Percentiles rank a stretch among this genome's conserved stretches.
These are phyloP conservation scores for Ceratobasidium sp. DNA, from an alignment of 1,284 basidiomycete species.

Conservation along the genomic window DNA sequence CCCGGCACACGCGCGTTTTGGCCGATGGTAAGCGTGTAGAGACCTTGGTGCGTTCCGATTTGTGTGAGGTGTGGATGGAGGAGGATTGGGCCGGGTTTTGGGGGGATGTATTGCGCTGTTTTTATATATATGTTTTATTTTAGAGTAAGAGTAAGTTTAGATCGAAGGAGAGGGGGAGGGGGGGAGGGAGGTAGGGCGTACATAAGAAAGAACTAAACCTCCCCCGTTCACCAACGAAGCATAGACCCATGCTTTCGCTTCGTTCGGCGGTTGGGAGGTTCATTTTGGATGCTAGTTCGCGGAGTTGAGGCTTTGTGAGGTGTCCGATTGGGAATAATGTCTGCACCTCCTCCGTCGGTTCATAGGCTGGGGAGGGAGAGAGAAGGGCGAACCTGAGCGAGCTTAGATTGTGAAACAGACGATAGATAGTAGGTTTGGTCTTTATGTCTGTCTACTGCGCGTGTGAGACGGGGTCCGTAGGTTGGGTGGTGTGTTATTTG, in stretches of 20 bases:
- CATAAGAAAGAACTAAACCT: constrained; percentile 81
- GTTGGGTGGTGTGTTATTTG: constrained; percentile 59
- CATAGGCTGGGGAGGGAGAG: neutral
- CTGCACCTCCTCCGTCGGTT: constrained; percentile 52
- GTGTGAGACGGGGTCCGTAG: constrained; percentile 69
- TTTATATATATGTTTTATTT: neutral
- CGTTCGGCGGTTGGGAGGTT: constrained; percentile 80
- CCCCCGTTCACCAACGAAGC: constrained; percentile 88
- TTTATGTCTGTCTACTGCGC: constrained; percentile 74
- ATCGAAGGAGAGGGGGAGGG: neutral
- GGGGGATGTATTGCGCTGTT: constrained; percentile 79
- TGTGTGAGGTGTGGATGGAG: constrained; percentile 61
- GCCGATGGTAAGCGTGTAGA: constrained; percentile 93
- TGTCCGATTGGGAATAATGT: constrained; percentile 83
- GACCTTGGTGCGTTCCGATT: constrained; percentile 75
- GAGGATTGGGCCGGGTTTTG: constrained; percentile 74
- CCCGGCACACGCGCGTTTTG: constrained; percentile 77
- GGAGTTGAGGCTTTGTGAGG: constrained; percentile 75
- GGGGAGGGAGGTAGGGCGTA: constrained; percentile 51
- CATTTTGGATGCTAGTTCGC: constrained; percentile 76
- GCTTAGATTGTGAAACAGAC: constrained; percentile 71
- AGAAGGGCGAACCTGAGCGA: constrained; percentile 56
- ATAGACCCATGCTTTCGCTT: constrained; percentile 95
- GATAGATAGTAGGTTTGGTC: constrained; percentile 97
- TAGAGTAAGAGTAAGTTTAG: neutral